Conservation (phyloP, 2,329 filamentous ascomycete genomes). For the Pyrenochaeta sp. region DNA sequence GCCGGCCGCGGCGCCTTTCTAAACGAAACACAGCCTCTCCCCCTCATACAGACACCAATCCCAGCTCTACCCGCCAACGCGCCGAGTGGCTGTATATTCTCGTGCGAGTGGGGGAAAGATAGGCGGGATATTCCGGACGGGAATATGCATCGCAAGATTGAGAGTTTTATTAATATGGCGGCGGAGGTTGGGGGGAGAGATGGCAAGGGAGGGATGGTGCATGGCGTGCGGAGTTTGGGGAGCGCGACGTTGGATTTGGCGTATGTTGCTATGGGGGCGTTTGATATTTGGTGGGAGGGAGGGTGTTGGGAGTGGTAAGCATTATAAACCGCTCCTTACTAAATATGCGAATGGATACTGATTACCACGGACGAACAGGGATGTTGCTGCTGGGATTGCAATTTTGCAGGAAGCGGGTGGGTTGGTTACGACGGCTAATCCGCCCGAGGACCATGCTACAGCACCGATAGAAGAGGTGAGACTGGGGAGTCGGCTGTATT, state of each 20-base stretch:
- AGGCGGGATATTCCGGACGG: slow-evolving; percentile 70
- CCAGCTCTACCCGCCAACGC: slow-evolving; percentile 70
- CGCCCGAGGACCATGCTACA: slow-evolving; percentile 65
- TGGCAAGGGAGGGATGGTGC: slow-evolving; percentile 80
- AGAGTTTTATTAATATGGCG: slow-evolving; percentile 79
- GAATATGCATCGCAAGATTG: slow-evolving; percentile 75
- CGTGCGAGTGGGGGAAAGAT: slow-evolving; percentile 84
- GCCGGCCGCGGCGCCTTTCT: slow-evolving; percentile 73
- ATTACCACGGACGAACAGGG: slow-evolving; percentile 57
- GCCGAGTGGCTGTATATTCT: slow-evolving; percentile 74
- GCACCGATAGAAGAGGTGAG: slow-evolving; percentile 67
- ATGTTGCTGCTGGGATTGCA: slow-evolving; percentile 78
- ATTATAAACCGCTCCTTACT: neutral
- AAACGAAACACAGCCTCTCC: slow-evolving; percentile 70
- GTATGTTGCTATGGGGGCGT: slow-evolving; percentile 76
- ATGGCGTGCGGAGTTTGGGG: slow-evolving; percentile 76
- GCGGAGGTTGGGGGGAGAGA: slow-evolving; percentile 68
- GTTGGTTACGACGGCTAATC: slow-evolving; percentile 76
- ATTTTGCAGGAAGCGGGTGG: slow-evolving; percentile 78
- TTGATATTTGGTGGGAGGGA: slow-evolving; percentile 86
- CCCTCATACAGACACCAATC: slow-evolving; percentile 68
- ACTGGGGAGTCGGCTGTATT: slow-evolving; percentile 73
- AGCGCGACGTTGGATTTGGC: slow-evolving; percentile 77
- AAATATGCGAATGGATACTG: neutral
- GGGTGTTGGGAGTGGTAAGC: slow-evolving; percentile 79